Evolutionary conservation across 2,329 filamentous ascomycete genomes (phyloP), one percentile per base, ranked within the genome.

Genomic region (Pseudocercospora macadamiae): DNA sequence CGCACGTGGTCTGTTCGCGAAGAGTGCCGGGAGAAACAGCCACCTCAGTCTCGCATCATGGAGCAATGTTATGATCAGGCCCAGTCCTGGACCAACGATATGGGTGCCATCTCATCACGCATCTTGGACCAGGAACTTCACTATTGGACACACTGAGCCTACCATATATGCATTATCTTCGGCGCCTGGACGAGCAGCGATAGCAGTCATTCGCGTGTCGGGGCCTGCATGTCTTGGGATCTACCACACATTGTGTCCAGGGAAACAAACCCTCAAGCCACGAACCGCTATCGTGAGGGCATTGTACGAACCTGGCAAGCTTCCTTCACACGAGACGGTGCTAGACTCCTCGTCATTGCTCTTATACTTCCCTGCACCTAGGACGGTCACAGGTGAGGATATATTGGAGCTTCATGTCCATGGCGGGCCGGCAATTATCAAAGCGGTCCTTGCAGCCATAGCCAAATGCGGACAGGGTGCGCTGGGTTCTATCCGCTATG

Each of bases 151-250:
- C 45, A 52, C 49, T 2, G 66, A 71, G 18, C 62, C 71, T 1
- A 97, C 93, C 1, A 96, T 99, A 54, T 97, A 96, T 74, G 95
- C 95, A 0, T 79, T 97, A 0, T 97, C 93, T 0, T 96, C 93
- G 0, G 91, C 91, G 0, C 80, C 89, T 9, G 95, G 93, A 1
- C 87, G 87, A 71, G 92, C 91, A 42, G 95, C 92, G 1, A 96
- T 99, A 72, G 93, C 93, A 1, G 87, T 97, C 32, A 86, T 97
- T 53, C 86, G 95, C 12, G 82, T 96, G 23, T 97, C 95, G 3
- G 95, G 95, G 0, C 83, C 89, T 25, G 85, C 86, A 44, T 93
- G 89, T 74, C 75, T 69, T 16, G 74, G 89, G 78, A 83, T 97
- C 42, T 89, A 89, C 70, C 76, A 87, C 28, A 71, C 74, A 2